Conservation (phyloP, 2,329 filamentous ascomycete species). For the Aciculosporium take region DNA sequence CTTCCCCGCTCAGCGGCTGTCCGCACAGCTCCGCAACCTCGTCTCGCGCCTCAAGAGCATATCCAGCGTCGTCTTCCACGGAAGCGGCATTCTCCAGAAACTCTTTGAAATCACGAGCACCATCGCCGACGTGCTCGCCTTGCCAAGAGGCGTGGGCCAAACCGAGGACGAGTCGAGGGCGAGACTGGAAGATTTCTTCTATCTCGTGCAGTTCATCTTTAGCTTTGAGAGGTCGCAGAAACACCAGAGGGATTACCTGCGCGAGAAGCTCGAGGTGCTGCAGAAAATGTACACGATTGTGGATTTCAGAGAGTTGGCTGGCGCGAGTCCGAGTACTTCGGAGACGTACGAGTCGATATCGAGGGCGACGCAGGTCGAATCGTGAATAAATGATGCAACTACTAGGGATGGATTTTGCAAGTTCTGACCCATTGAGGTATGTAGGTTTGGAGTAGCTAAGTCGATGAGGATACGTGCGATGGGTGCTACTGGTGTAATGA, state of each 20-base stretch:
- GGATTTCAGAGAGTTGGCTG: slow-evolving; percentile 14
- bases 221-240: slow-evolving; percentile 32
- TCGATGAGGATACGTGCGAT: too few species aligned
- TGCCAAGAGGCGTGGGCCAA: slow-evolving; percentile 27
- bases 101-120: slow-evolving; percentile 47
- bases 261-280: slow-evolving; percentile 24
- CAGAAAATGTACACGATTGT: slow-evolving; percentile 18
- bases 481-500: too few species aligned
- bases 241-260: slow-evolving; percentile 27
- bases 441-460: too few species aligned
- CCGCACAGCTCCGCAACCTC: slow-evolving; percentile 23
- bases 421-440: too few species aligned
- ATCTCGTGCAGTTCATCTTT: slow-evolving; percentile 35
- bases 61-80: slow-evolving; percentile 37
- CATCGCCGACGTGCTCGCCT: slow-evolving; percentile 42
- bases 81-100: slow-evolving; percentile 42
- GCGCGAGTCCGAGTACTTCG: slow-evolving; percentile 10
- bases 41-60: slow-evolving; percentile 21
- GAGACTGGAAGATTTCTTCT: slow-evolving; percentile 38
- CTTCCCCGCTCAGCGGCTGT: slow-evolving; percentile 25
- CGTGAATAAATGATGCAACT: neutral
- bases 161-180: slow-evolving; percentile 28
- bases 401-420: too few species aligned
- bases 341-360: slow-evolving; percentile 5
- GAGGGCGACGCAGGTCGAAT: neutral